These are phyloP conservation scores for Huntiella abstrusa DNA, from an alignment of 2,329 filamentous ascomycete genomes.

Conservation along the genomic window DNA sequence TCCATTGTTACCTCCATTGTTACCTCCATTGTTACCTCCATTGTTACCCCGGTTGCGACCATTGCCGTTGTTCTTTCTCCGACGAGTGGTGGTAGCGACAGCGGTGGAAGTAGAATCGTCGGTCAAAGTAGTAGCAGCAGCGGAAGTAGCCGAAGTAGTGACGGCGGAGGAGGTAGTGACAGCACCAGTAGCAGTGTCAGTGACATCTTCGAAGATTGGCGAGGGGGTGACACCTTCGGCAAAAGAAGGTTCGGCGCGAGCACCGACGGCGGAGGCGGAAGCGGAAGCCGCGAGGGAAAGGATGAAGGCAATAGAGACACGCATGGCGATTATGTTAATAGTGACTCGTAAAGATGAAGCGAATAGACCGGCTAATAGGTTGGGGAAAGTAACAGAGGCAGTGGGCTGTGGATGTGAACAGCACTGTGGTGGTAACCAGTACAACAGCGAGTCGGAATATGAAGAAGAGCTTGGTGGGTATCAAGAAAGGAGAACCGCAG, in stretches of 20 bases:
- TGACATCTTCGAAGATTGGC: slow-evolving; percentile 9
- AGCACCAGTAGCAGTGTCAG: not conserved
- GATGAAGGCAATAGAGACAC: slow-evolving; percentile 1
- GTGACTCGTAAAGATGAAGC: not conserved
- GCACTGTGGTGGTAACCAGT: too few relatives aligned
- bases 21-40: not conserved
- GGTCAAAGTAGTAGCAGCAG: not conserved
- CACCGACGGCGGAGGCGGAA: slow-evolving; percentile 1
- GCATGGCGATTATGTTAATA: slow-evolving; percentile 2
- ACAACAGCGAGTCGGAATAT: too few relatives aligned
- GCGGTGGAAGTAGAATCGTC: not conserved
- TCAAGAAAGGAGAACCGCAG: not conserved
- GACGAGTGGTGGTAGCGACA: not conserved
- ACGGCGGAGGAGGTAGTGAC: not conserved
- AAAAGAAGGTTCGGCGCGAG: slow-evolving; percentile 6
- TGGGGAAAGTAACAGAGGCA: not conserved
- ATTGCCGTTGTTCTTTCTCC: not conserved
- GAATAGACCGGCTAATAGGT: not conserved
- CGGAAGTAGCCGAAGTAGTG: not conserved
- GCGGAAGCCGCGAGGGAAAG: slow-evolving; percentile 4
- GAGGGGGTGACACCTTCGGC: slow-evolving; percentile 5
- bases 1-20: not conserved
- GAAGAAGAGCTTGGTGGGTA: not conserved
- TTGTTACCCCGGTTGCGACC: not conserved
- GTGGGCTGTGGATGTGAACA: too few relatives aligned